Conservation (phyloP, 768 basidiomycete genomes). For the Xanthoconium stramineum region DNA sequence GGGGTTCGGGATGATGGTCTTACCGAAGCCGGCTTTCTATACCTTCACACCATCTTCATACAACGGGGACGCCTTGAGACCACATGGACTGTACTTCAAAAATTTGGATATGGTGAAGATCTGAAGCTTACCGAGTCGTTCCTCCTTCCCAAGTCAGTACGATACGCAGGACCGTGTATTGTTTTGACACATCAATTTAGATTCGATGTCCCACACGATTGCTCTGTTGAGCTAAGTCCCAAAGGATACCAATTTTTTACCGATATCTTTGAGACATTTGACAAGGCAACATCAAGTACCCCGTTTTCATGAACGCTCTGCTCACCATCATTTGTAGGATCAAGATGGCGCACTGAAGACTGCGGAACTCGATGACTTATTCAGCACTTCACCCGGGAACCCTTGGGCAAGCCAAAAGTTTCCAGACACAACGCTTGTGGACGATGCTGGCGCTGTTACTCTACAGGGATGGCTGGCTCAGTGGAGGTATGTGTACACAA, state of each 20-base stretch:
- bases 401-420: slow-evolving; percentile 95
- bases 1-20: slow-evolving; percentile 77
- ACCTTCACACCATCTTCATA: slow-evolving; percentile 95
- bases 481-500: slow-evolving; percentile 73
- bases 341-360: slow-evolving; percentile 90
- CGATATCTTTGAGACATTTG: slow-evolving; percentile 92
- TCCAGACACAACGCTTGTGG: slow-evolving; percentile 84
- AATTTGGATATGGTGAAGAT: slow-evolving; percentile 96
- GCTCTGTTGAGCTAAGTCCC: slow-evolving; percentile 93
- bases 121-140: slow-evolving; percentile 85
- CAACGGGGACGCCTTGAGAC: slow-evolving; percentile 94
- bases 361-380: slow-evolving; percentile 80
- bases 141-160: slow-evolving; percentile 78
- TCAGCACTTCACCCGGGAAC: slow-evolving; percentile 93
- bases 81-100: slow-evolving; percentile 94
- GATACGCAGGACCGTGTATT: background rate
- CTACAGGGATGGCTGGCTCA: slow-evolving; percentile 97
- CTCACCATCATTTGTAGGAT: slow-evolving; percentile 50
- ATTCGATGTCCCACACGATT: slow-evolving; percentile 91
- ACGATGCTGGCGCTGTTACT: slow-evolving; percentile 88
- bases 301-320: background rate
- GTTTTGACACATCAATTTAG: slow-evolving; percentile 38
- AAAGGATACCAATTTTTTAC: slow-evolving; percentile 96
- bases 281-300: slow-evolving; percentile 56
- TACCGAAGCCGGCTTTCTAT: slow-evolving; percentile 91